Evolutionary conservation across 129 eudicot species (phyloP).

Genomic region (Flaveria robusta): DNA sequence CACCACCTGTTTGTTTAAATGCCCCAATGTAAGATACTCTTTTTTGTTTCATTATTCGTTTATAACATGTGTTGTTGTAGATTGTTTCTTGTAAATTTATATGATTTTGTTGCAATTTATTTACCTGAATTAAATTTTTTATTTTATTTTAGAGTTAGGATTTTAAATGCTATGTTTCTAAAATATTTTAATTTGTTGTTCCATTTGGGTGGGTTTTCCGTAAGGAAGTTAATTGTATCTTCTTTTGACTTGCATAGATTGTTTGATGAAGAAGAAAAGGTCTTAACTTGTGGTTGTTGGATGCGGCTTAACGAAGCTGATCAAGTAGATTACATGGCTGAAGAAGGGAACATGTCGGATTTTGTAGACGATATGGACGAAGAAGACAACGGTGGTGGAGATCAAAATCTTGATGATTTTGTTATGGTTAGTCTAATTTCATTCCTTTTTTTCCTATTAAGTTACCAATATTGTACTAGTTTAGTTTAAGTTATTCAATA

Average conservation of each 20-base stretch:
- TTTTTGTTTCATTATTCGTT: constrained; percentile 22
- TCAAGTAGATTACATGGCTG: constrained; percentile 48
- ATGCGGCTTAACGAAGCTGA: constrained; percentile 44
- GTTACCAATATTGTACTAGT: neutral
- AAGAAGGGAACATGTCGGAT: constrained; percentile 50
- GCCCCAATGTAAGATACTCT: constrained; percentile 1
- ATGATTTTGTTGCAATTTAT: constrained; percentile 1
- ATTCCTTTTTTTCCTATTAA: neutral
- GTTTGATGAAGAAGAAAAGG: constrained; percentile 14
- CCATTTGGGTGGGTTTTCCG: neutral
- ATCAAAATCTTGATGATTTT: constrained; percentile 49
- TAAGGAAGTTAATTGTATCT: neutral
- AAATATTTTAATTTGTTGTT: too few species aligned
- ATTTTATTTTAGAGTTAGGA: neutral
- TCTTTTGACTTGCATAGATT: constrained; percentile 18
- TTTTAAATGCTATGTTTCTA: too few species aligned
- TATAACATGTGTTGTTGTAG: neutral
- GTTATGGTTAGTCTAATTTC: constrained; percentile 47
- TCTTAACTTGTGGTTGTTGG: constrained; percentile 11
- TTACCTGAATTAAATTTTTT: neutral
- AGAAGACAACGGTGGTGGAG: constrained; percentile 41
- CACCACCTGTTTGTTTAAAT: constrained; percentile 28
- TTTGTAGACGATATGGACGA: constrained; percentile 45
- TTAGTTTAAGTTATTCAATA: neutral
- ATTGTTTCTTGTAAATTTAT: constrained; percentile 4